These are phyloP conservation scores for Candida anglica DNA, from an alignment of 805 yeast genomes.

Conservation along the genomic window DNA sequence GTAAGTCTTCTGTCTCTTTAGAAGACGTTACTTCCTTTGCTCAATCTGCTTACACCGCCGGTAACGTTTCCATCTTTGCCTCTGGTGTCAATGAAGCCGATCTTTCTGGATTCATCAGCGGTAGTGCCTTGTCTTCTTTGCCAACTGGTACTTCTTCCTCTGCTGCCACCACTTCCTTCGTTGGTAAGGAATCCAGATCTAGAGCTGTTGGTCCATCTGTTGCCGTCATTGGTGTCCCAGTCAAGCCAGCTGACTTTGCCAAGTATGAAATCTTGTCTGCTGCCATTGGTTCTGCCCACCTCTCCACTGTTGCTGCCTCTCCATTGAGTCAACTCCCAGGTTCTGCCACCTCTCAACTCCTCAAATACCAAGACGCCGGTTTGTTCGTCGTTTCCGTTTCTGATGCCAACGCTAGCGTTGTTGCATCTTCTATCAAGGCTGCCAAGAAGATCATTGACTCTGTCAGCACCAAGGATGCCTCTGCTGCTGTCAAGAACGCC, in stretches of 20 bases:
- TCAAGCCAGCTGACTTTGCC: constrained; percentile 58
- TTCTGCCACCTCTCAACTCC: constrained; percentile 47
- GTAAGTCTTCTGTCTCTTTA: constrained; percentile 48
- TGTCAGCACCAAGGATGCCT: constrained; percentile 48
- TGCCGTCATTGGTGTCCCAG: constrained; percentile 81
- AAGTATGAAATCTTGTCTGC: constrained; percentile 68
- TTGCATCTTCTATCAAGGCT: constrained; percentile 57
- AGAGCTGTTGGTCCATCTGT: constrained; percentile 63
- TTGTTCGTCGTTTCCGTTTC: constrained; percentile 69
- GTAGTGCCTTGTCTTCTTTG: constrained; percentile 60
- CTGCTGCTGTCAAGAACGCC: constrained; percentile 45
- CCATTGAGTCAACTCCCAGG: constrained; percentile 46
- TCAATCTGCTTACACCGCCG: constrained; percentile 59
- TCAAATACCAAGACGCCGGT: constrained; percentile 73
- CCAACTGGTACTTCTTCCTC: constrained; percentile 54
- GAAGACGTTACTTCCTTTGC: constrained; percentile 71
- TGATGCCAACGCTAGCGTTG: constrained; percentile 55
- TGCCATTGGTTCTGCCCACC: constrained; percentile 54
- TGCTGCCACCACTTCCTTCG: constrained; percentile 40
- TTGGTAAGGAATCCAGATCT: constrained; percentile 67
- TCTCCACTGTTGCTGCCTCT: constrained; percentile 53
- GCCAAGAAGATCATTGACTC: constrained; percentile 42
- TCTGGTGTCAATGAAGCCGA: constrained; percentile 72
- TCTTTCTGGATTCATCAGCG: constrained; percentile 61
- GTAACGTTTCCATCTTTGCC: constrained; percentile 68